Percentiles rank a stretch among this genome's conserved stretches.
phyloP scores from a whole-genome alignment of 768 basidiomycete species.

The Cystobasidium onofrii region DNA sequence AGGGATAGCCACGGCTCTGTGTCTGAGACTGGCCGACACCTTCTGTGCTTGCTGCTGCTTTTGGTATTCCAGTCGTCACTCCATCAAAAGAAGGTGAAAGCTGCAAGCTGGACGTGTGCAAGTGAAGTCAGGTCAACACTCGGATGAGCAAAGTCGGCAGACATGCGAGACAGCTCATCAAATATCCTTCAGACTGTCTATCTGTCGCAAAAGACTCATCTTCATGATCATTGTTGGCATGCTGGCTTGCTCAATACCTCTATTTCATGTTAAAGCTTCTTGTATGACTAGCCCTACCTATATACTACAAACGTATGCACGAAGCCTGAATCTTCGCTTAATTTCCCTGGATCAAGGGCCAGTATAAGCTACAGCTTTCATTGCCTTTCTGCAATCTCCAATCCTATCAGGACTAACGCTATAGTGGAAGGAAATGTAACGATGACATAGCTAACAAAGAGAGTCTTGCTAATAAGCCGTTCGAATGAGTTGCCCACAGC shows the following conservation, averaged over 20 bases:
- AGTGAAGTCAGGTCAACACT: background rate
- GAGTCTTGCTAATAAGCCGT: constrained; percentile 71
- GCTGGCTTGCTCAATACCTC: too few relatives aligned
- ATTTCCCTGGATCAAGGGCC: background rate
- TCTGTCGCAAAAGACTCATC: background rate
- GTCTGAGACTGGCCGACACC: too few relatives aligned
- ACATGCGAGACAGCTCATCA: background rate
- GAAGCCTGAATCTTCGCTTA: too few relatives aligned
- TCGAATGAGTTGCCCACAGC: constrained; percentile 83
- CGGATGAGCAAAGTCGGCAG: background rate
- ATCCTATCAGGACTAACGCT: constrained; percentile 4
- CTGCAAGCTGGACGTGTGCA: background rate
- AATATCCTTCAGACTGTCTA: background rate
- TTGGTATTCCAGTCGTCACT: background rate
- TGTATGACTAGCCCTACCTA: background rate
- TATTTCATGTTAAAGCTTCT: background rate
- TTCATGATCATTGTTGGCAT: too few relatives aligned
- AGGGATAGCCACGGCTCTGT: background rate
- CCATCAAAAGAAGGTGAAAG: background rate
- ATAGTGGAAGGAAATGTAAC: constrained; percentile 25
- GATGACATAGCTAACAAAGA: constrained; percentile 51
- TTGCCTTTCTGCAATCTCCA: constrained; percentile 12
- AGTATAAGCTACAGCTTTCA: background rate
- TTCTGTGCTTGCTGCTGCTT: too few relatives aligned
- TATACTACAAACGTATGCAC: background rate